Evolutionary conservation across 1,139 yeast species (phyloP).

Genomic region (Yamadazyma mexicana): DNA sequence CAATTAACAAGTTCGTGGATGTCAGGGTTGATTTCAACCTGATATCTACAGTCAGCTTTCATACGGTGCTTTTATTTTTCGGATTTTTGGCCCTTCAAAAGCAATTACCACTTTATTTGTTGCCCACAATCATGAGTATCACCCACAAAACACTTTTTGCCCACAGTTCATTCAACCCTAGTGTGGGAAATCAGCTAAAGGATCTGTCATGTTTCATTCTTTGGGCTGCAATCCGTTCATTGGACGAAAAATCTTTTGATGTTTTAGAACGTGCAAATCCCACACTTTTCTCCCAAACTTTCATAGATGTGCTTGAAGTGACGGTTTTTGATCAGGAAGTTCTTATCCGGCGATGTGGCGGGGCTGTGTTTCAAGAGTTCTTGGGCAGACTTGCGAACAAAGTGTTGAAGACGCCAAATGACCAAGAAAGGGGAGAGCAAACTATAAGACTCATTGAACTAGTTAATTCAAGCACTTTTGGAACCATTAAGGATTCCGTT

Average conservation of each 20-base stretch:
- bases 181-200: conserved; percentile 67
- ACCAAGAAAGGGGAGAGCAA: conserved; percentile 27
- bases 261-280: conserved; percentile 14
- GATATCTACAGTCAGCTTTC: conserved; percentile 31
- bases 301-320: conserved; percentile 50
- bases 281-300: conserved; percentile 21
- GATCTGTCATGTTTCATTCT: conserved; percentile 81
- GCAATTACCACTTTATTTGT: conserved; percentile 24
- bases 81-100: conserved; percentile 36
- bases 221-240: conserved; percentile 32
- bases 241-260: conserved; percentile 23
- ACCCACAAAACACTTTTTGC: conserved; percentile 44
- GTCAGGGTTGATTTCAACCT: conserved; percentile 20
- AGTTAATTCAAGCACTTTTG: conserved; percentile 27
- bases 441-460: conserved; percentile 58
- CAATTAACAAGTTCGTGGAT: conserved; percentile 9
- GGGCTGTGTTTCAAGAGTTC: conserved; percentile 86
- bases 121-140: conserved; percentile 29
- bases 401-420: conserved; percentile 15
- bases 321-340: conserved; percentile 73
- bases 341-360: conserved; percentile 73
- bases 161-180: conserved; percentile 25
- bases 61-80: conserved; percentile 34
- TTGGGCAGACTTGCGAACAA: conserved; percentile 67
- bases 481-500: conserved; percentile 26